phyloP scores from a whole-genome alignment of 2,329 filamentous ascomycete genomes.

The Phoma sp. region DNA sequence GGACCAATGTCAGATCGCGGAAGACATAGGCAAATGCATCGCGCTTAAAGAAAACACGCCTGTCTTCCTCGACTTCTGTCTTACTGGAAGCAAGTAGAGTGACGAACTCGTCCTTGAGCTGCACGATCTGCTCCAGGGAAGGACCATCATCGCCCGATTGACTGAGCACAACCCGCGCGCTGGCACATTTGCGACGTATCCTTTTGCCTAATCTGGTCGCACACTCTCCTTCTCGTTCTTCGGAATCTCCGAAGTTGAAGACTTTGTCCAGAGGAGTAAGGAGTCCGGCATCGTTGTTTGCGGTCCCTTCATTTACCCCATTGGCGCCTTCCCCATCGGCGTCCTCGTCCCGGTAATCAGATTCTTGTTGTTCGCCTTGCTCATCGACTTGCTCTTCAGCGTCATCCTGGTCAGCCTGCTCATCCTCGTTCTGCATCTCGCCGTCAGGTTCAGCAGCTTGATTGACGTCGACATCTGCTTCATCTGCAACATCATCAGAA shows the following conservation, averaged over 20 bases:
- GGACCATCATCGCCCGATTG: background rate
- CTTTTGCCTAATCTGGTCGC: slow-evolving; percentile 20
- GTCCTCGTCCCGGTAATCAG: background rate
- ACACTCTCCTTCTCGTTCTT: slow-evolving; percentile 25
- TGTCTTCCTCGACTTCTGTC: background rate
- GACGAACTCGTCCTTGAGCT: slow-evolving; percentile 13
- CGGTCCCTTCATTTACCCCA: background rate
- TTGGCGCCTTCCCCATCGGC: background rate
- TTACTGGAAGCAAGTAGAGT: slow-evolving; percentile 11
- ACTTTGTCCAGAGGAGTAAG: slow-evolving; percentile 20
- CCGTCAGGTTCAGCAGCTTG: background rate
- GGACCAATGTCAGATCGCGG: slow-evolving; percentile 20
- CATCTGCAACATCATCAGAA: no score
- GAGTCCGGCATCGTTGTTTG: background rate
- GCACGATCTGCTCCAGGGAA: slow-evolving; percentile 15
- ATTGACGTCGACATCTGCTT: no score
- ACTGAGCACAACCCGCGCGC: slow-evolving; percentile 7
- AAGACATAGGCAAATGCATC: slow-evolving; percentile 40
- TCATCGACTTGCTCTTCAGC: background rate
- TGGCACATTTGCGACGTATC: slow-evolving; percentile 23
- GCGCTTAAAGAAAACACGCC: slow-evolving; percentile 26
- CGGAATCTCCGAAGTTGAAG: slow-evolving; percentile 29
- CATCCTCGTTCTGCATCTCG: no score
- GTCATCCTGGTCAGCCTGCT: background rate
- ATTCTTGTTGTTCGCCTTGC: background rate